Conservation (phyloP, 2,329 filamentous ascomycete genomes). For the Aspergillus luchuensis region DNA sequence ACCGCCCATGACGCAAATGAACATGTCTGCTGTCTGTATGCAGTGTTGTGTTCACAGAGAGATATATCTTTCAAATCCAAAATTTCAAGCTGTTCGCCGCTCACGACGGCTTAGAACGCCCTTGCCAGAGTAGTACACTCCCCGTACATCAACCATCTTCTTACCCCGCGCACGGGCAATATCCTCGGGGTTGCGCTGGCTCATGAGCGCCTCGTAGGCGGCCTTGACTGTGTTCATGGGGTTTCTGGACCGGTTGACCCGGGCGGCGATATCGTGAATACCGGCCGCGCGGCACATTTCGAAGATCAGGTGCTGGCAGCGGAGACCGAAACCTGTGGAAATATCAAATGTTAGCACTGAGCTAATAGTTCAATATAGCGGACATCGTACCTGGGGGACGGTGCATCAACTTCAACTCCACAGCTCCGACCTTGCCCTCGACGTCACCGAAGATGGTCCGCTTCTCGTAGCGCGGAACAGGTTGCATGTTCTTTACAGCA, state of each 20-base stretch:
- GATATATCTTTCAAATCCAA: no score
- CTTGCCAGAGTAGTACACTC: conserved; percentile 88
- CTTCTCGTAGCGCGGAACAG: conserved; percentile 87
- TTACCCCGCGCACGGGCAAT: conserved; percentile 86
- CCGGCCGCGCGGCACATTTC: conserved; percentile 88
- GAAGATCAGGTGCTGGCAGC: conserved; percentile 87
- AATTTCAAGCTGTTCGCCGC: no score
- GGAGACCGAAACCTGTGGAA: conserved; percentile 80
- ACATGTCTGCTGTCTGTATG: conserved; percentile 16
- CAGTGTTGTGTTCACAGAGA: neutral
- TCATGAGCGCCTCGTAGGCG: conserved; percentile 76
- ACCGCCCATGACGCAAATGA: conserved; percentile 22
- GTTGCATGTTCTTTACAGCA: conserved; percentile 89
- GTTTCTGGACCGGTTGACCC: conserved; percentile 82
- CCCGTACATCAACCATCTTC: conserved; percentile 94
- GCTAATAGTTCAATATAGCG: neutral
- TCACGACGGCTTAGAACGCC: neutral
- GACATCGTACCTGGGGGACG: conserved; percentile 77
- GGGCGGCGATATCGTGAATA: conserved; percentile 81
- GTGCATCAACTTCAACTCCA: conserved; percentile 76
- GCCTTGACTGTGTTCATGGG: conserved; percentile 99
- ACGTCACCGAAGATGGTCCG: conserved; percentile 88
- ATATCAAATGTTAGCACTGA: neutral
- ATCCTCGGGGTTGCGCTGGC: conserved; percentile 83
- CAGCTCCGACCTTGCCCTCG: conserved; percentile 82